These are phyloP conservation scores for Naumovozyma castellii DNA, from an alignment of 805 yeast genomes.

Conservation along the genomic window DNA sequence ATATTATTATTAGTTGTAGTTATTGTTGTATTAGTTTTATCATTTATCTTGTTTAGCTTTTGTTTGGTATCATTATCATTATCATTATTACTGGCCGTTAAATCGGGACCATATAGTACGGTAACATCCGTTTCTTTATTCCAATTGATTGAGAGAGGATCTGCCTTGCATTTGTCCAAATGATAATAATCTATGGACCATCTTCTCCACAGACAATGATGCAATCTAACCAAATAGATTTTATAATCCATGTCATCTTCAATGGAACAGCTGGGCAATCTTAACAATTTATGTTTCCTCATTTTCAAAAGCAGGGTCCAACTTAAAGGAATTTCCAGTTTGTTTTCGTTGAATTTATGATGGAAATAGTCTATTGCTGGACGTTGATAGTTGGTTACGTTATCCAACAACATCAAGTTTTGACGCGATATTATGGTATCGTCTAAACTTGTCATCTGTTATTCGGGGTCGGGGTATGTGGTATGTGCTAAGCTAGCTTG, in stretches of 20 bases:
- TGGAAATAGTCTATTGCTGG: slow-evolving; percentile 28
- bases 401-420: slow-evolving; percentile 25
- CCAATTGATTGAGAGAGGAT: slow-evolving; percentile 88
- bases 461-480: no score
- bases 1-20: no score
- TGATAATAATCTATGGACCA: slow-evolving; percentile 77
- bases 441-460: slow-evolving; percentile 22
- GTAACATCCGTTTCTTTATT: slow-evolving; percentile 89
- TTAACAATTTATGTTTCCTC: slow-evolving; percentile 20
- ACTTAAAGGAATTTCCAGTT: slow-evolving; percentile 11
- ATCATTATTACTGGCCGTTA: slow-evolving; percentile 5
- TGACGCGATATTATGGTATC: slow-evolving; percentile 24
- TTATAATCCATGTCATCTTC: slow-evolving; percentile 25
- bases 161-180: slow-evolving; percentile 47
- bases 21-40: no score
- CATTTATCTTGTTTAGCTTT: no score
- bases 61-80: neutral
- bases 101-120: slow-evolving; percentile 84
- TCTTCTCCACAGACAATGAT: slow-evolving; percentile 88
- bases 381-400: slow-evolving; percentile 24
- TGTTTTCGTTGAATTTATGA: slow-evolving; percentile 10
- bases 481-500: no score
- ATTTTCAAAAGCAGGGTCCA: slow-evolving; percentile 16
- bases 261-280: slow-evolving; percentile 29
- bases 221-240: slow-evolving; percentile 41